phyloP scores from a whole-genome alignment of 257 asterid species.

The Perilla frutescens region DNA sequence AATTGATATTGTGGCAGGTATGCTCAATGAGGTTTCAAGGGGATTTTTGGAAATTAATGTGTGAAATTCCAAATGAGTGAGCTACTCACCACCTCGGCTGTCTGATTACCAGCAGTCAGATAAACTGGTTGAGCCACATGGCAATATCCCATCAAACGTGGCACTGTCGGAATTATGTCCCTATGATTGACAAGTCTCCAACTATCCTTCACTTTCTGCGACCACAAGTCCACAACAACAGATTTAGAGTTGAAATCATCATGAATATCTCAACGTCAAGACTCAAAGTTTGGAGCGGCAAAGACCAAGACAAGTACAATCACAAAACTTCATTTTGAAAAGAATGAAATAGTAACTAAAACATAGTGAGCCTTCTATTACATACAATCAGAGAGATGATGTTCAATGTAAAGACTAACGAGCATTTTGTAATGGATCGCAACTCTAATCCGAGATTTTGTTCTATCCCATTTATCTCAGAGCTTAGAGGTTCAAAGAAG shows the following conservation, averaged over 20 bases:
- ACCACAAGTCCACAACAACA: slow-evolving; percentile 29
- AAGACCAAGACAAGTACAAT: slow-evolving; percentile 9
- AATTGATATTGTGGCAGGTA: background rate
- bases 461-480: background rate
- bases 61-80: slow-evolving; percentile 11
- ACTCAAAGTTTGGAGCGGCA: background rate
- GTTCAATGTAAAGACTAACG: background rate
- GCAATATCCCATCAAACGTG: slow-evolving; percentile 98
- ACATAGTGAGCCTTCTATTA: background rate
- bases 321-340: slow-evolving; percentile 1
- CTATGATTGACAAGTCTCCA: slow-evolving; percentile 97
- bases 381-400: background rate
- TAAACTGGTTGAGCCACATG: slow-evolving; percentile 97
- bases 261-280: slow-evolving; percentile 7
- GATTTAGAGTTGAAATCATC: slow-evolving; percentile 9
- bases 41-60: background rate
- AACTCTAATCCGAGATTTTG: background rate
- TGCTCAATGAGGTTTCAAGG: background rate
- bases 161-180: slow-evolving; percentile 98
- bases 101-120: slow-evolving; percentile 68
- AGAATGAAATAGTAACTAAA: background rate
- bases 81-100: slow-evolving; percentile 52
- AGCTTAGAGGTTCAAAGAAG: background rate
- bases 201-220: slow-evolving; percentile 87
- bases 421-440: background rate